Percentiles rank a stretch among this genome's conserved stretches.
phyloP scores from a whole-genome alignment of 139 green algal species.

The Chlorella sorokiniana region DNA sequence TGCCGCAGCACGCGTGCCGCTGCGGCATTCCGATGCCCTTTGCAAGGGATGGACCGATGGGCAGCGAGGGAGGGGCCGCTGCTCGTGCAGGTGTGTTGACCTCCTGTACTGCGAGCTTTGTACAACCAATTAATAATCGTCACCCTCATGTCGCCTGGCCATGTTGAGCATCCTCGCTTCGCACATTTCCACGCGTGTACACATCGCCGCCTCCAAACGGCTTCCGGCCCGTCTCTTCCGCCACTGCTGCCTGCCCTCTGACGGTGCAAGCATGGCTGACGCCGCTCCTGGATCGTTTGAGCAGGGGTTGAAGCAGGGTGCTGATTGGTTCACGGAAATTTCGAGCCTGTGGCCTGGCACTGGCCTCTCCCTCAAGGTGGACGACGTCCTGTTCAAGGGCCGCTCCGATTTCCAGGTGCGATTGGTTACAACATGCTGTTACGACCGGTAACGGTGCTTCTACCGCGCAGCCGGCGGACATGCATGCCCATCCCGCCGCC shows the following conservation, averaged over 20 bases:
- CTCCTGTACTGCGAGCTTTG: too few species aligned
- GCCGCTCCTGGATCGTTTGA: conserved; percentile 43
- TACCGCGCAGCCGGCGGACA: neutral
- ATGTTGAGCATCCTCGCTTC: too few species aligned
- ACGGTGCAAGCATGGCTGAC: conserved; percentile 14
- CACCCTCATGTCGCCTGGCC: too few species aligned
- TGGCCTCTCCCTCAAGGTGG: conserved; percentile 87
- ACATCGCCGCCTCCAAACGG: neutral
- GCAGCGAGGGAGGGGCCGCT: too few species aligned
- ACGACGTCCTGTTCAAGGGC: conserved; percentile 87
- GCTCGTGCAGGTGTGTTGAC: too few species aligned
- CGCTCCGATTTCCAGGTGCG: conserved; percentile 92
- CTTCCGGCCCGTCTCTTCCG: neutral
- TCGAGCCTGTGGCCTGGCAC: conserved; percentile 93
- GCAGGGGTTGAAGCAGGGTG: conserved; percentile 32
- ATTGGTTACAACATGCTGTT: neutral
- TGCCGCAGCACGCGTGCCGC: too few species aligned
- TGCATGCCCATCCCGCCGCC: conserved; percentile 11
- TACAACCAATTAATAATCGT: too few species aligned
- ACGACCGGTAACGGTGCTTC: neutral
- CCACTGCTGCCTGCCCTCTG: neutral
- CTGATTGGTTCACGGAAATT: conserved; percentile 91
- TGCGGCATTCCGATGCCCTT: too few species aligned
- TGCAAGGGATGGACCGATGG: too few species aligned
- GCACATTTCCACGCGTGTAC: too few species aligned